These are phyloP conservation scores for Daldinia bambusicola DNA, from an alignment of 495 filamentous ascomycete species.

Conservation along the genomic window DNA sequence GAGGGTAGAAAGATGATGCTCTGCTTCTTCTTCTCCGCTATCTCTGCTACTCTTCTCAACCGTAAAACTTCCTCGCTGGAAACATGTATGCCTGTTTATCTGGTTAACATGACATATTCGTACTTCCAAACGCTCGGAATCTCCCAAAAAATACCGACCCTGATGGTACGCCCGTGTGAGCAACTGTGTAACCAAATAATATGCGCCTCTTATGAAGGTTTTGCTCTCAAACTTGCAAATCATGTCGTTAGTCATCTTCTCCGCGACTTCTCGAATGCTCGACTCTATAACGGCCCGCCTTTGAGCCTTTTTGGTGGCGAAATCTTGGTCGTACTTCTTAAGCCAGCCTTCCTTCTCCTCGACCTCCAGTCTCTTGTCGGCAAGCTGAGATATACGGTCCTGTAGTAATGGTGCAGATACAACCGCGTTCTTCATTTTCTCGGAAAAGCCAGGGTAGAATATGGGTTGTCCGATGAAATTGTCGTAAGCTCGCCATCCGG, in stretches of 20 bases:
- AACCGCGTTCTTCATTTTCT: slow-evolving; percentile 83
- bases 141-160: slow-evolving; percentile 54
- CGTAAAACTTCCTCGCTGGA: slow-evolving; percentile 92
- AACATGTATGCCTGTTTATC: slow-evolving; percentile 74
- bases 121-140: neutral
- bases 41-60: slow-evolving; percentile 79
- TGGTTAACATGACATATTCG: slow-evolving; percentile 17
- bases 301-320: slow-evolving; percentile 67
- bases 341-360: slow-evolving; percentile 81
- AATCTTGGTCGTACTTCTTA: slow-evolving; percentile 63
- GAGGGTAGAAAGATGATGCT: slow-evolving; percentile 96
- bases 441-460: slow-evolving; percentile 91
- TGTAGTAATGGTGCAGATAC: slow-evolving; percentile 79
- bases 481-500: slow-evolving; percentile 94
- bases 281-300: slow-evolving; percentile 67
- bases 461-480: slow-evolving; percentile 88
- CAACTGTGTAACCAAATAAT: slow-evolving; percentile 88
- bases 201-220: slow-evolving; percentile 88
- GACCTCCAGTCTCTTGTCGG: slow-evolving; percentile 73
- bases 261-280: slow-evolving; percentile 75
- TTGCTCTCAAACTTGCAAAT: slow-evolving; percentile 99
- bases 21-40: slow-evolving; percentile 86
- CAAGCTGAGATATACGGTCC: slow-evolving; percentile 77
- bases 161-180: slow-evolving; percentile 94
- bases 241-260: slow-evolving; percentile 90